Percentiles rank a stretch among this genome's conserved stretches.
Conservation (phyloP, 2,329 filamentous ascomycete species). For the Madurella mycetomatis region DNA sequence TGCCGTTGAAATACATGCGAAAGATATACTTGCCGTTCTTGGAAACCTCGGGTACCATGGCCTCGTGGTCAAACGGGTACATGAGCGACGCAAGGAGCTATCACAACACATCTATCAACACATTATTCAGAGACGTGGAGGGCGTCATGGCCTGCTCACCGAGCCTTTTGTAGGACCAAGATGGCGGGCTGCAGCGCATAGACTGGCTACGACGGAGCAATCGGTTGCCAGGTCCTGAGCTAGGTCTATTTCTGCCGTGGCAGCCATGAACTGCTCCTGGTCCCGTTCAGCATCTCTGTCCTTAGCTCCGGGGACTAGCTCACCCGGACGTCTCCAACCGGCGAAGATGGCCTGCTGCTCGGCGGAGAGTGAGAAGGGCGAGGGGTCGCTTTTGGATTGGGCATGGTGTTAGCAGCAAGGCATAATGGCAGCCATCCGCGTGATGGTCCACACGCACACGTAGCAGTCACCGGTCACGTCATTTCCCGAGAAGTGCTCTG, state of each 20-base stretch:
- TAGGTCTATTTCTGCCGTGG: constrained; percentile 64
- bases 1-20: constrained; percentile 93
- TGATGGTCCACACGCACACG: constrained; percentile 47
- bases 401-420: constrained; percentile 12
- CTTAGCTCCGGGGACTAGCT: constrained; percentile 51
- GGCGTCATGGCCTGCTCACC: constrained; percentile 40
- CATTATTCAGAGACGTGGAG: not conserved
- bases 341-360: constrained; percentile 72
- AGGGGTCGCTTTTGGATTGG: constrained; percentile 55
- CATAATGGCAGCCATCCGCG: constrained; percentile 8
- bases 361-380: constrained; percentile 66
- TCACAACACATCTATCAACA: not conserved
- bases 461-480: constrained; percentile 50
- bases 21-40: constrained; percentile 85
- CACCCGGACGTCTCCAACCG: constrained; percentile 73
- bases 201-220: constrained; percentile 92
- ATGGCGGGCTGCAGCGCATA: constrained; percentile 75
- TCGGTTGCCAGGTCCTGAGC: constrained; percentile 95
- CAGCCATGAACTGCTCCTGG: constrained; percentile 28
- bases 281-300: constrained; percentile 1
- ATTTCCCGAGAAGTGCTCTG: constrained; percentile 56
- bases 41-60: constrained; percentile 59
- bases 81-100: constrained; percentile 69
- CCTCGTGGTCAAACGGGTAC: constrained; percentile 65
- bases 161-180: constrained; percentile 64